Conservation (phyloP, 805 yeast genomes). For the Metschnikowia chrysomelidarum region DNA sequence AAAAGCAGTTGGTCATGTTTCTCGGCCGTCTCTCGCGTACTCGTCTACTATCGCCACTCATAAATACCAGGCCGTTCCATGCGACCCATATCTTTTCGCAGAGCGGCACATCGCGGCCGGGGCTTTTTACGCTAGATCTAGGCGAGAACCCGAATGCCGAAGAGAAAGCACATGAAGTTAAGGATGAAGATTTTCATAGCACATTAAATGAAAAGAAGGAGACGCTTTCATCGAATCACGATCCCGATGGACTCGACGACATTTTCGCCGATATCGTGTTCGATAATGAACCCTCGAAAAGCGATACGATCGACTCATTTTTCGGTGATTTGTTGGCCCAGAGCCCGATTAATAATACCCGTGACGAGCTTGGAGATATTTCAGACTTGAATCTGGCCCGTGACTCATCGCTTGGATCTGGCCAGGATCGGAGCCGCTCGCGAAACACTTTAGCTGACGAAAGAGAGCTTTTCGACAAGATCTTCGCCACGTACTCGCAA, state of each 20-base stretch:
- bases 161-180: neutral
- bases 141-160: too few relatives aligned
- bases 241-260: constrained; percentile 9
- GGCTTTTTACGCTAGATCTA: constrained; percentile 12
- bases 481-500: constrained; percentile 18
- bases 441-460: constrained; percentile 13
- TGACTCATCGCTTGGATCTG: neutral
- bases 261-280: constrained; percentile 10
- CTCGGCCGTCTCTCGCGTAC: neutral
- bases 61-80: neutral
- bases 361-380: constrained; percentile 2
- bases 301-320: constrained; percentile 1
- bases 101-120: constrained; percentile 4
- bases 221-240: neutral
- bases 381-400: constrained; percentile 5
- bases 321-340: constrained; percentile 6
- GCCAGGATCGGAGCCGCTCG: neutral
- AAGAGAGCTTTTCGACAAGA: constrained; percentile 15
- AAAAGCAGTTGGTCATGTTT: too few relatives aligned
- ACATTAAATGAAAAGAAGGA: too few relatives aligned
- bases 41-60: constrained; percentile 2
- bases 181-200: too few relatives aligned
- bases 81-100: too few relatives aligned
- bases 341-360: neutral
- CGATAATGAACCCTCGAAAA: constrained; percentile 1